Conservation (phyloP, 2,329 filamentous ascomycete species). For the Cytospora chrysosperma region DNA sequence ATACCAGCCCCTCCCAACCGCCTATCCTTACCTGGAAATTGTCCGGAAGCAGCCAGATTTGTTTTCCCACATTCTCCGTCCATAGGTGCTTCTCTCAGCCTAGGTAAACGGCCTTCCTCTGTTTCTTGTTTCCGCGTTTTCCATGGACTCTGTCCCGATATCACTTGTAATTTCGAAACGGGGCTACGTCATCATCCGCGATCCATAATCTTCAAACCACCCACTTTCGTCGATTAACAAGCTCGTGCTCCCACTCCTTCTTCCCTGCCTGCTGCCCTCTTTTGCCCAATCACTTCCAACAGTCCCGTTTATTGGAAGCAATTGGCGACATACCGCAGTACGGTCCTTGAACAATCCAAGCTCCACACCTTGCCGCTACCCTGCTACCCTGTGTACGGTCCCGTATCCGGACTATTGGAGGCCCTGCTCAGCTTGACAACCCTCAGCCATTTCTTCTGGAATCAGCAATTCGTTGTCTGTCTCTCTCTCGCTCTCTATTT, state of each 20-base stretch:
- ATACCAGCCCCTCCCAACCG: background rate
- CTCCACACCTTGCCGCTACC: slow-evolving; percentile 11
- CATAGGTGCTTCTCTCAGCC: background rate
- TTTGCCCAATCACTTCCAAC: slow-evolving; percentile 8
- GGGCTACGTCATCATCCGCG: slow-evolving; percentile 15
- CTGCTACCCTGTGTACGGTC: too few relatives aligned
- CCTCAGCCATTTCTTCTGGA: slow-evolving; percentile 5
- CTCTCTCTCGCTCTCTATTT: slow-evolving; percentile 7
- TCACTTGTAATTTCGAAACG: slow-evolving; percentile 16
- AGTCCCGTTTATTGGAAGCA: slow-evolving; percentile 15
- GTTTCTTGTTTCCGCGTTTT: background rate
- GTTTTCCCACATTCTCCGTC: background rate
- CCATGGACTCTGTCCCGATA: slow-evolving; percentile 2
- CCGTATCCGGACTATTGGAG: slow-evolving; percentile 9
- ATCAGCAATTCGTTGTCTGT: background rate
- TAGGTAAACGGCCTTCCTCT: slow-evolving; percentile 2
- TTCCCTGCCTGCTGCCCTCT: slow-evolving; percentile 13
- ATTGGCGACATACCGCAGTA: too few relatives aligned
- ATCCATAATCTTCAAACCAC: slow-evolving; percentile 1
- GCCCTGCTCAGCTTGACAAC: slow-evolving; percentile 4
- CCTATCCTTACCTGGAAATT: background rate
- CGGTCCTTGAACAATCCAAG: background rate
- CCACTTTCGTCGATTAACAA: background rate
- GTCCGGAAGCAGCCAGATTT: background rate
- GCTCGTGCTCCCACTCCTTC: slow-evolving; percentile 6